Percentiles rank a stretch among this genome's conserved stretches.
These are phyloP conservation scores for Sclerotinia glacialis DNA, from an alignment of 2,329 filamentous ascomycete species.

Conservation along the genomic window DNA sequence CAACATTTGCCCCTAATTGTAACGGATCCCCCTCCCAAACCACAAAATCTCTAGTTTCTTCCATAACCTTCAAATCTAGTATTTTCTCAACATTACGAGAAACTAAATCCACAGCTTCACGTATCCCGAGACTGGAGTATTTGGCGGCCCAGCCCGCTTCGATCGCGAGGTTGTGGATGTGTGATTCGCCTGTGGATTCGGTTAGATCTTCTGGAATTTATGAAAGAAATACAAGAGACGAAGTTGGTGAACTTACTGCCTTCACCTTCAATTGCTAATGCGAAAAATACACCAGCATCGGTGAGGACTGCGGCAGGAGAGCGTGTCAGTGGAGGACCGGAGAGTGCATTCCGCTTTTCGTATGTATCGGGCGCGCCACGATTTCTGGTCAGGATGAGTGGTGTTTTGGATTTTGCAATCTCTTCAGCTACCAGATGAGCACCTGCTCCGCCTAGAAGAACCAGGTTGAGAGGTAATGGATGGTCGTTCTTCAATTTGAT, in stretches of 20 bases:
- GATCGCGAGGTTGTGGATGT: slow-evolving; percentile 43
- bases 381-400: slow-evolving; percentile 45
- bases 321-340: slow-evolving; percentile 45
- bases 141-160: slow-evolving; percentile 45
- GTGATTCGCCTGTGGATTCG: slow-evolving; percentile 37
- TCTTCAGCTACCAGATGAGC: slow-evolving; percentile 44
- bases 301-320: slow-evolving; percentile 43
- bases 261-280: slow-evolving; percentile 38
- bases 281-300: slow-evolving; percentile 44
- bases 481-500: slow-evolving; percentile 43
- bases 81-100: slow-evolving; percentile 45
- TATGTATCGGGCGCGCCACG: slow-evolving; percentile 41
- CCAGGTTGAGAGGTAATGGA: slow-evolving; percentile 37
- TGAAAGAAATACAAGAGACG: slow-evolving; percentile 22
- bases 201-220: background rate
- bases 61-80: slow-evolving; percentile 38
- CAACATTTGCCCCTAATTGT: slow-evolving; percentile 43
- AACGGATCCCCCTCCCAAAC: slow-evolving; percentile 46
- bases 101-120: slow-evolving; percentile 42
- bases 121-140: slow-evolving; percentile 41
- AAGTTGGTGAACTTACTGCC: slow-evolving; percentile 19
- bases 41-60: slow-evolving; percentile 43
- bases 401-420: slow-evolving; percentile 43
- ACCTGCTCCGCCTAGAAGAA: slow-evolving; percentile 44
- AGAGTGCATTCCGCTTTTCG: slow-evolving; percentile 42